A percentile compares a stretch with the other conserved stretches of the same genome.
phyloP scores from a whole-genome alignment of 2,329 filamentous ascomycete genomes.

The Emergomyces africanus region DNA sequence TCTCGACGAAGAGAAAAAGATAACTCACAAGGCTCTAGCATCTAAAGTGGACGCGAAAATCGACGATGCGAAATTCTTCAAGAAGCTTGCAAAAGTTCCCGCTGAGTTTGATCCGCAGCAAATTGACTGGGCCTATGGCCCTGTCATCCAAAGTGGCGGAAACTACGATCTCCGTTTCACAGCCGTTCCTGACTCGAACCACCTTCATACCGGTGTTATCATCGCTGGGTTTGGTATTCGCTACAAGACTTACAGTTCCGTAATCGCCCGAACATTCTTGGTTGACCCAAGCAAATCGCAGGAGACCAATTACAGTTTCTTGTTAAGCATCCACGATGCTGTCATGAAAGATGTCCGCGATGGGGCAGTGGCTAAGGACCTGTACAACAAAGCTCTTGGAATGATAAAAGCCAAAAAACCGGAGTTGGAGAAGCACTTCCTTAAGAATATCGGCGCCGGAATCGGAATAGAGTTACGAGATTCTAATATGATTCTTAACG shows the following conservation, averaged over 20 bases:
- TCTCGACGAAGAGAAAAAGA: conserved; percentile 92
- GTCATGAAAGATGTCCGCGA: conserved; percentile 85
- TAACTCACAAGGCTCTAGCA: conserved; percentile 77
- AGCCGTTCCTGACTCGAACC: conserved; percentile 66
- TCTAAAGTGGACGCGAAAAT: conserved; percentile 83
- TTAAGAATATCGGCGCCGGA: conserved; percentile 82
- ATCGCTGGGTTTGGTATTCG: conserved; percentile 82
- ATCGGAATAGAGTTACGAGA: conserved; percentile 90
- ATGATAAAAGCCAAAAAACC: conserved; percentile 84
- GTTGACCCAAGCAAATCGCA: conserved; percentile 96
- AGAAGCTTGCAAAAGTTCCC: conserved; percentile 67
- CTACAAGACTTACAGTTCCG: conserved; percentile 91
- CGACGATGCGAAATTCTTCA: conserved; percentile 89
- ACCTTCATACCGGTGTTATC: conserved; percentile 83
- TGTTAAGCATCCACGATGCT: conserved; percentile 72
- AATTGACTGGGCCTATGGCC: conserved; percentile 87
- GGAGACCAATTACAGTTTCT: conserved; percentile 84
- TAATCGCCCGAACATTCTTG: conserved; percentile 85
- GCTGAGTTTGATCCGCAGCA: conserved; percentile 76
- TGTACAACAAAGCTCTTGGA: conserved; percentile 75
- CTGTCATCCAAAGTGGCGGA: conserved; percentile 87
- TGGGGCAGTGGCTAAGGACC: conserved; percentile 72
- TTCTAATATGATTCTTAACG: conserved; percentile 67
- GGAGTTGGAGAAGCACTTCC: conserved; percentile 86
- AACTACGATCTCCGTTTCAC: conserved; percentile 83